phyloP scores from a whole-genome alignment of 169 alveolate genomes.

The Eimeria necatrix region DNA sequence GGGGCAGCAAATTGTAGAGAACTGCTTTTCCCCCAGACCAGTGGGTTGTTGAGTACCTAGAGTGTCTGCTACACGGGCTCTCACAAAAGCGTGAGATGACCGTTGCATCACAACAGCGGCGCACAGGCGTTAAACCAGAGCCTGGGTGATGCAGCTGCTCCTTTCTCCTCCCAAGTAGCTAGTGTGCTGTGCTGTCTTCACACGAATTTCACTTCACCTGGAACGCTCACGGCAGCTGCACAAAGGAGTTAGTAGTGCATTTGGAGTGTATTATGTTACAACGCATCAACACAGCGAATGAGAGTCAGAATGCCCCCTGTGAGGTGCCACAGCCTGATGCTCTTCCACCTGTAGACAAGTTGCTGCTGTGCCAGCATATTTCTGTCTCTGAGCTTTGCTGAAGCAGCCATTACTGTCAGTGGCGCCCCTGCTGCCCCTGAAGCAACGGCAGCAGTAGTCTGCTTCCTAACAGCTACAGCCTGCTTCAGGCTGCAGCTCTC shows the following conservation, averaged over 20 bases:
- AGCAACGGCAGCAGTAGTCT: constrained; percentile 44
- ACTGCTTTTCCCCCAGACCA: too few relatives aligned
- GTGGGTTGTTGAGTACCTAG: too few relatives aligned
- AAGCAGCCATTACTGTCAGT: neutral
- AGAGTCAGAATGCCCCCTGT: constrained; percentile 73
- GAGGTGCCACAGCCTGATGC: constrained; percentile 69
- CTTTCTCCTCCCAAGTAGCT: too few relatives aligned
- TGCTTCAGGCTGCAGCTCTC: constrained; percentile 83
- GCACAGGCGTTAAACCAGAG: too few relatives aligned
- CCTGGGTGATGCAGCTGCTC: too few relatives aligned
- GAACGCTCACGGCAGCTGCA: too few relatives aligned
- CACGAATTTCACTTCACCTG: too few relatives aligned
- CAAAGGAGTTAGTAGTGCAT: neutral
- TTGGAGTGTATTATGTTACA: neutral
- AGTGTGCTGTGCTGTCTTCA: too few relatives aligned
- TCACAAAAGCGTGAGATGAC: too few relatives aligned
- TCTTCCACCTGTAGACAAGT: constrained; percentile 44
- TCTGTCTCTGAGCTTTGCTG: constrained; percentile 21
- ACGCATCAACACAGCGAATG: constrained; percentile 58
- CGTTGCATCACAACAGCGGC: too few relatives aligned
- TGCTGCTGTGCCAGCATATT: constrained; percentile 33
- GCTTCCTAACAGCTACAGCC: constrained; percentile 80
- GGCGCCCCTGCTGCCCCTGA: neutral
- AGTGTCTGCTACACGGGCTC: too few relatives aligned
- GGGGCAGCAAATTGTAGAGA: too few relatives aligned